These are phyloP conservation scores for Globisporangium acanthophoron DNA, from an alignment of 352 stramenopile species.

Conservation along the genomic window DNA sequence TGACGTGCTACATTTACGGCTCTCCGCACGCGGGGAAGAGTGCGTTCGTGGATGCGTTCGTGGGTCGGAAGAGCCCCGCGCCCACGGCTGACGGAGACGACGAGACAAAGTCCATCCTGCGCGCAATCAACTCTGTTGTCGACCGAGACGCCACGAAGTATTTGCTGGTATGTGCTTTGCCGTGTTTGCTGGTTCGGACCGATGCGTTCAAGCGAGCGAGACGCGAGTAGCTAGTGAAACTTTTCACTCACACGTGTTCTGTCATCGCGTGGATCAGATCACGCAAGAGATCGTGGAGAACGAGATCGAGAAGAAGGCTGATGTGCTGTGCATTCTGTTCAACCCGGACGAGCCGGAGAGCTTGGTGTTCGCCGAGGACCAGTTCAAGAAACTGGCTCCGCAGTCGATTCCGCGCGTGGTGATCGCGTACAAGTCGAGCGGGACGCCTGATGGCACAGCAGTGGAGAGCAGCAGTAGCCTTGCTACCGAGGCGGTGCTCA, in stretches of 20 bases:
- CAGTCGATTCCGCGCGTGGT: conserved; percentile 51
- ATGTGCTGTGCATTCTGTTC: conserved; percentile 66
- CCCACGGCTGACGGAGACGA: conserved; percentile 21
- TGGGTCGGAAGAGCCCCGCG: conserved; percentile 25
- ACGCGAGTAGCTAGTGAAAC: too few relatives aligned
- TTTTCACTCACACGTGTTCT: background rate
- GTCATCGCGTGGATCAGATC: conserved; percentile 29
- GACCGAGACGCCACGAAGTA: conserved; percentile 56
- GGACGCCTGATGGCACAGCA: conserved; percentile 5
- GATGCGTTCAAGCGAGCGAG: background rate
- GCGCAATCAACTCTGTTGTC: conserved; percentile 49
- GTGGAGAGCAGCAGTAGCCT: conserved; percentile 16
- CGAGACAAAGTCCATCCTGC: conserved; percentile 29
- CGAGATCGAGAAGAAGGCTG: conserved; percentile 63
- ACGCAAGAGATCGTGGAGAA: conserved; percentile 55
- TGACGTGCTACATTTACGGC: conserved; percentile 70
- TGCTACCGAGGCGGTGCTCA: conserved; percentile 44
- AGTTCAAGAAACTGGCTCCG: conserved; percentile 43
- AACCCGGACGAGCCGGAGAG: conserved; percentile 49
- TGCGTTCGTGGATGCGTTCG: conserved; percentile 45
- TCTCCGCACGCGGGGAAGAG: conserved; percentile 40
- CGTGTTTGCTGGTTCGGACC: background rate
- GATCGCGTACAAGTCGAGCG: conserved; percentile 38
- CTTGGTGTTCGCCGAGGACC: conserved; percentile 37
- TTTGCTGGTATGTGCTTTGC: conserved; percentile 44